A percentile compares a stretch with the other conserved stretches of the same genome.
These are phyloP conservation scores for Setaria italica DNA, from an alignment of 202 grass and related monocot genomes.

Conservation along the genomic window DNA sequence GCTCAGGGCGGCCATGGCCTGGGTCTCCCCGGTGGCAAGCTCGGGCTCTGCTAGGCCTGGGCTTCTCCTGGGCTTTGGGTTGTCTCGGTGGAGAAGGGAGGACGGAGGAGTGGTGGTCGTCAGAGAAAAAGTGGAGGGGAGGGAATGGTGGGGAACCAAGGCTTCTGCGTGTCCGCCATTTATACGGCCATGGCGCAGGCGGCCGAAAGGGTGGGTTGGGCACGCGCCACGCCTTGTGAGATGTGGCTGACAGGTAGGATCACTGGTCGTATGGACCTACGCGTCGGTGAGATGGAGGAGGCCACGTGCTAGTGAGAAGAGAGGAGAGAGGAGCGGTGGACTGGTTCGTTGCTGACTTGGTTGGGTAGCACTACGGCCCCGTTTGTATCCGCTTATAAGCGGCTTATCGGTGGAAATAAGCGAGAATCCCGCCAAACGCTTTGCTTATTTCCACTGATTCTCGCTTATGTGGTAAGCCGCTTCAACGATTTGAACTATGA, in stretches of 20 bases:
- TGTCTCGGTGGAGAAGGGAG: too few species aligned
- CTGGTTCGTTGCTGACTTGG: constrained; percentile 69
- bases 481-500: too few species aligned
- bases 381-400: too few species aligned
- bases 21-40: too few species aligned
- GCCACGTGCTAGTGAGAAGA: neutral
- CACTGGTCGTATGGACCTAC: accelerated
- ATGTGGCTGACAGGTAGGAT: neutral
- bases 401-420: too few species aligned
- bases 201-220: neutral
- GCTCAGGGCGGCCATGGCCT: constrained; percentile 59
- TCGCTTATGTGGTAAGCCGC: too few species aligned
- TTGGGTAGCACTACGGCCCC: constrained; percentile 60
- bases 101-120: neutral
- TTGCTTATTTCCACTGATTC: too few species aligned
- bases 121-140: constrained; percentile 13
- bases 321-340: neutral
- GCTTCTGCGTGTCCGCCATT: neutral
- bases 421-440: too few species aligned
- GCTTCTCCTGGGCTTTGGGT: neutral
- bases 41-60: constrained; percentile 1
- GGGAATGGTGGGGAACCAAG: constrained; percentile 43
- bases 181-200: constrained; percentile 21
- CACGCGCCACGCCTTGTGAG: accelerated
- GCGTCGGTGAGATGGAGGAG: neutral